Evolutionary conservation across 192 early-diverging fungal genomes (phyloP).

Genomic region (Podila clonocystis): DNA sequence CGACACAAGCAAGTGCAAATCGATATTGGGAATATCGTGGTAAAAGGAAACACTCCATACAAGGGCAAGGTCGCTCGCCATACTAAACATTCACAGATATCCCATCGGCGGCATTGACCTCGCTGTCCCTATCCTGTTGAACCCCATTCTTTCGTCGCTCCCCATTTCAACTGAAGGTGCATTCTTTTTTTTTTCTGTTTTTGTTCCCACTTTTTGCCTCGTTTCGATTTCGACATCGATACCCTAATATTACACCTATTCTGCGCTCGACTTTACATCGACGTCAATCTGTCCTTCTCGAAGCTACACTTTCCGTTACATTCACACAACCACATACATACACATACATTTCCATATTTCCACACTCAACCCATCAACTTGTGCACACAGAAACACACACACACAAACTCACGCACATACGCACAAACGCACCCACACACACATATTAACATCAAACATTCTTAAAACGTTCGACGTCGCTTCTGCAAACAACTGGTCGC

Average conservation of each 20-base stretch:
- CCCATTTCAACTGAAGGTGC: not conserved
- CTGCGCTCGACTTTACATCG: not conserved
- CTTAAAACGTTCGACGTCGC: no score
- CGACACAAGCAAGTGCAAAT: conserved; percentile 4
- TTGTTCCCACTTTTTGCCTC: not conserved
- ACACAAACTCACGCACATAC: no score
- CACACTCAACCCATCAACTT: no score
- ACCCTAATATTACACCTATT: no score
- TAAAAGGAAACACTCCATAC: not conserved
- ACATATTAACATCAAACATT: no score
- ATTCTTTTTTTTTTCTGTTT: not conserved
- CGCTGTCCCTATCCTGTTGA: not conserved
- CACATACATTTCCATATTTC: no score
- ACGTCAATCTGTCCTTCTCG: not conserved
- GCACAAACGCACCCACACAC: no score
- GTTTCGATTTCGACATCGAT: not conserved
- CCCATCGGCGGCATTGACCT: no score
- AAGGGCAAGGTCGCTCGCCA: not conserved
- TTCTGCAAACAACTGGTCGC: no score
- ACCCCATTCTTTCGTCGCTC: not conserved
- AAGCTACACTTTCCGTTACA: not conserved
- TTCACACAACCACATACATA: not conserved
- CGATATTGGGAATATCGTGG: conserved; percentile 6
- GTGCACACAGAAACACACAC: no score
- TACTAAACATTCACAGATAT: not conserved